Base-by-base conservation (phyloP, 306 rosid genomes). In the Medicago ruthenica region DNA sequence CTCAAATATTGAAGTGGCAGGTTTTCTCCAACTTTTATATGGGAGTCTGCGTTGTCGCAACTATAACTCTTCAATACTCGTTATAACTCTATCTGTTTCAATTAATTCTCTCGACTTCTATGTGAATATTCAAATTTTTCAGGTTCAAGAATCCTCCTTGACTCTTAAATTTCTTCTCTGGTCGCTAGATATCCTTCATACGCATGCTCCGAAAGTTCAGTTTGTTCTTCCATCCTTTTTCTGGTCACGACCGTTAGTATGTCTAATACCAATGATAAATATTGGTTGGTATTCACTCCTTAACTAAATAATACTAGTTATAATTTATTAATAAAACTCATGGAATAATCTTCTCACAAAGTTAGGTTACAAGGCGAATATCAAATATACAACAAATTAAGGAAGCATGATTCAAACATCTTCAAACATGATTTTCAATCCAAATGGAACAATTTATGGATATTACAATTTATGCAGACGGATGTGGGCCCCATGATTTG, bases 401-500 rank as follows among this genome's bases (percentile, higher is more conserved):
- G 27, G 27, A 24, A 24, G 27, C 27, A 24, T 24, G 27, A 24
- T 24, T 24, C 27, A 24, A 24, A 24, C 27, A 24, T 24, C 37
- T 58, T 22, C 7, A 22, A 11, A 59, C n/a, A 59, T 59, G 12
- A 27, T 21, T 27, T 59, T 59, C 39, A 55, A 21, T 12, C n/a
- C 59, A 16, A 17, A 53, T 54, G 60, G 3, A 54, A 54, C 5
- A 17, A 0, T 6, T 53, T 16, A 53, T 2, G 31, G 42, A 31
- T 31, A 34, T 24, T 61, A 34, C 34, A 64, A 18, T 57, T 65
- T 75, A 21, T 18, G 80, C 8, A 82, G 73, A 11, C 76, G 58
- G 3, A 85, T 7, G 6, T 62, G 74, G 8, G 73, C 79, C 7
- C 86, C 90, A 15, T 50, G 37, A 8, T 79, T 82, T 3, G 90